phyloP scores from a whole-genome alignment of 768 basidiomycete species.

The Leccinum disarticulatum region DNA sequence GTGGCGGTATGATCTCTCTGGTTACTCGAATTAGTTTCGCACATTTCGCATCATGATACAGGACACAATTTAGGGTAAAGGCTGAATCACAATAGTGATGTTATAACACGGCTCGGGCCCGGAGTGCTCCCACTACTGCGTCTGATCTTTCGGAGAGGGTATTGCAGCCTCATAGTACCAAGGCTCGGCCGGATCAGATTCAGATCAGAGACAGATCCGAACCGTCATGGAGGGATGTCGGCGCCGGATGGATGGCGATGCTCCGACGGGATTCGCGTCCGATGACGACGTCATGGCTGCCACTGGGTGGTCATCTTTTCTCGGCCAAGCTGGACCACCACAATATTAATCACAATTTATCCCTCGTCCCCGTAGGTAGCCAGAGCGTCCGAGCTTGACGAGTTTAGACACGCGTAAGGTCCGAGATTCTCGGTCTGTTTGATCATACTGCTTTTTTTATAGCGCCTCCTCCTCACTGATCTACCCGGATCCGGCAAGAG shows the following conservation, averaged over 20 bases:
- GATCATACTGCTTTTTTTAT: neutral
- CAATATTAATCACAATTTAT: slow-evolving; percentile 11
- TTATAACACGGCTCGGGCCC: neutral
- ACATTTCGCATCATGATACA: neutral
- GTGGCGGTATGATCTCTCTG: neutral
- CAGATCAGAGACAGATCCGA: slow-evolving; percentile 29
- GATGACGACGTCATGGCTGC: slow-evolving; percentile 6
- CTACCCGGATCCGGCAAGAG: neutral
- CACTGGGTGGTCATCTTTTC: neutral
- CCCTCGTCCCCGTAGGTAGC: neutral
- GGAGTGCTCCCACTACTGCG: neutral
- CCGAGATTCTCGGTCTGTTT: slow-evolving; percentile 10
- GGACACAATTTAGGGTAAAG: no score
- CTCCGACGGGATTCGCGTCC: slow-evolving; percentile 44
- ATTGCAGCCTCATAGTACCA: slow-evolving; percentile 40
- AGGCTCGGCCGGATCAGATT: slow-evolving; percentile 42
- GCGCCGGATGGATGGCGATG: slow-evolving; percentile 23
- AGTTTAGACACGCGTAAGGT: slow-evolving; percentile 46
- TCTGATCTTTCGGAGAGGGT: neutral
- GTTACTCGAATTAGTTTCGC: neutral
- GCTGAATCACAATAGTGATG: no score
- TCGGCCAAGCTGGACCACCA: neutral
- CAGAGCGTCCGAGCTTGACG: slow-evolving; percentile 27
- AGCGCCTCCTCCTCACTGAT: neutral
- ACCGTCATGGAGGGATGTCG: slow-evolving; percentile 41